These are phyloP conservation scores for Discostella stelligeroides DNA, from an alignment of 108 stramenopile genomes.

Conservation along the genomic window DNA sequence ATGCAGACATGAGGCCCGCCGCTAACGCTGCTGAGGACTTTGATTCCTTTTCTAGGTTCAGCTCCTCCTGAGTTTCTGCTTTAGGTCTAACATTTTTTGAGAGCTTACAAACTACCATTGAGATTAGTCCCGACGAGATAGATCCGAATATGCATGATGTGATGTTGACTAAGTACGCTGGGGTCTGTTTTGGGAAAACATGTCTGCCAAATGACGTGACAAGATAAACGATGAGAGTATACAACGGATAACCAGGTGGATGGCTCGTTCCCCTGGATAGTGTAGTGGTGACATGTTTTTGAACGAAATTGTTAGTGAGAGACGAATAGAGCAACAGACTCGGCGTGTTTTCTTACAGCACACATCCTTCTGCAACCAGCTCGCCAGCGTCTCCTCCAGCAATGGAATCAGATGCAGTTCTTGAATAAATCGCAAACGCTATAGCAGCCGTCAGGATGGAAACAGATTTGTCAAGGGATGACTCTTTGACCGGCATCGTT, in stretches of 20 bases:
- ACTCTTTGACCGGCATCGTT: neutral
- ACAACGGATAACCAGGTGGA: constrained; percentile 82
- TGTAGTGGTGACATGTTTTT: neutral
- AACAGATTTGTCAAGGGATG: neutral
- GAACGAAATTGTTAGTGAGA: no score
- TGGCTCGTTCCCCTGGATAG: constrained; percentile 63
- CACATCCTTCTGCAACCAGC: constrained; percentile 79
- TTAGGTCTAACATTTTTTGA: neutral
- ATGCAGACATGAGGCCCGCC: constrained; percentile 46
- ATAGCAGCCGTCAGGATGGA: constrained; percentile 29
- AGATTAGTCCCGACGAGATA: constrained; percentile 32
- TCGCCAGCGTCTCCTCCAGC: constrained; percentile 78
- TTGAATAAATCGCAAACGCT: constrained; percentile 45
- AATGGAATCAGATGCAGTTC: constrained; percentile 55
- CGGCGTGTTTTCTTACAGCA: constrained; percentile 5
- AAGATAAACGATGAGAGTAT: constrained; percentile 52
- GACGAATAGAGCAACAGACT: neutral
- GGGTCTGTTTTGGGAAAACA: constrained; percentile 12
- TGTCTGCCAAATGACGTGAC: constrained; percentile 27
- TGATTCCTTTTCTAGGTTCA: neutral
- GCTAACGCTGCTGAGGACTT: constrained; percentile 28
- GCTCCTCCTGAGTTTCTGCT: neutral
- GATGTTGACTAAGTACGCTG: constrained; percentile 33
- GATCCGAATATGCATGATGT: constrained; percentile 42
- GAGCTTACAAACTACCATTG: constrained; percentile 22